phyloP scores from a whole-genome alignment of 2,329 filamentous ascomycete genomes.

The Myriosclerotinia duriaeana region DNA sequence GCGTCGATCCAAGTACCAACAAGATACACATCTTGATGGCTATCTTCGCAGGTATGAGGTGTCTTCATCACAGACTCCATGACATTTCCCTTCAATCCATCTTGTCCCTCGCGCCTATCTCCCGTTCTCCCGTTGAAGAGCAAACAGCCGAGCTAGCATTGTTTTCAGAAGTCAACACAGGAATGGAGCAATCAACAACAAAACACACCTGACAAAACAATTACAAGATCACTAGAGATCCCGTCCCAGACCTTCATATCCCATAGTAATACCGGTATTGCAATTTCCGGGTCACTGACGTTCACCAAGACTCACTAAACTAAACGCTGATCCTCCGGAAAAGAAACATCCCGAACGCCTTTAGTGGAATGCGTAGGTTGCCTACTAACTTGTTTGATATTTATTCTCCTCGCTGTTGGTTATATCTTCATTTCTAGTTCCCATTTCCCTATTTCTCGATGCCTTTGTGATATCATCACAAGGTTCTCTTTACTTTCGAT shows the following conservation, averaged over 20 bases:
- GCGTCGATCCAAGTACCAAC: not conserved
- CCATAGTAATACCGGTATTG: not conserved
- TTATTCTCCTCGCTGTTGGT: not conserved
- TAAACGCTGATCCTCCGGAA: slow-evolving; percentile 8
- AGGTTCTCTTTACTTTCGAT: not conserved
- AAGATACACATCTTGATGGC: not conserved
- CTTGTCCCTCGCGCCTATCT: not conserved
- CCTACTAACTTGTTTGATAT: not conserved
- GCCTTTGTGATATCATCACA: slow-evolving; percentile 9
- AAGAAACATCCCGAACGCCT: slow-evolving; percentile 9
- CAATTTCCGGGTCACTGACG: not conserved
- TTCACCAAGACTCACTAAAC: not conserved
- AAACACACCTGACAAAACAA: not conserved
- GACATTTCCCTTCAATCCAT: not conserved
- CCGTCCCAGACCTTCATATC: not conserved
- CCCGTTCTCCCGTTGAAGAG: not conserved
- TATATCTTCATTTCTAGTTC: not conserved
- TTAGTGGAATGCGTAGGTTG: slow-evolving; percentile 9
- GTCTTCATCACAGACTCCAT: not conserved
- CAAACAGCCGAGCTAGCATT: not conserved
- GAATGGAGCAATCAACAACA: not conserved
- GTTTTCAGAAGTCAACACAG: not conserved
- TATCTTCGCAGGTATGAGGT: not conserved
- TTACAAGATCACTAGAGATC: not conserved
- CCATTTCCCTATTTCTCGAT: not conserved